Base-by-base conservation (phyloP, 345 rosid genomes). In the Anacardium occidentale region DNA sequence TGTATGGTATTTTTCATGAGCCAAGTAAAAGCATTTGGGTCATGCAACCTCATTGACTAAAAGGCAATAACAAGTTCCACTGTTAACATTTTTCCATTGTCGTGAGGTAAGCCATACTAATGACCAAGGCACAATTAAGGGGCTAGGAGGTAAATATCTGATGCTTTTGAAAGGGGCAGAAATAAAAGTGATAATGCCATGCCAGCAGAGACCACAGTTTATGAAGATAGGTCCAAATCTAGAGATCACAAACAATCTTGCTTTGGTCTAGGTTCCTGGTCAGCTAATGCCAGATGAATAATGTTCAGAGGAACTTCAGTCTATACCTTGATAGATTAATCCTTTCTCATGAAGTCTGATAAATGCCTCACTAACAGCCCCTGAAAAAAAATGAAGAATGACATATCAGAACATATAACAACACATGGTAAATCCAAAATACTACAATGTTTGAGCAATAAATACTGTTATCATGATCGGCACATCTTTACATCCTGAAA, bases 301-400 rank as follows among this genome's bases (percentile, higher is more conserved):
- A 18, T 61, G n/a, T n/a, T 15, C 32, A 56, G 48, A 18, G 53
- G 24, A 74, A 66, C 42, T 69, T 67, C 12, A 10, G 62, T 12
- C 6, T 45, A 51, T 79, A 88, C 98, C 97, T 92, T 85, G 97
- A 80, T 94, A 94, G 77, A 94, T 92, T 74, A 94, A 86, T 24
- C 98, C 98, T 83, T 92, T 94, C 73, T 91, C 90, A 53, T 94
- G 97, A 79, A 94, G 98, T 83, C 82, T 85, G 75, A 90, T 81
- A 84, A 94, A 94, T 1, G 98, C 98, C 87, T 94, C 98, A 48
- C 80, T 66, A 54, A 94, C 98, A 66, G 97, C 95, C 71, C 91
- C 98, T 94, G 86, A 70, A 84, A 78, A n/a, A 76, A 71, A 64
- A 50, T 64, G 9, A 60, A 63, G 32, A 51, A 58, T 24, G 62